Percentiles rank a stretch among this genome's conserved stretches.
Evolutionary conservation across 306 rosid genomes (phyloP).

Genomic region (Arachis stenosperma): DNA sequence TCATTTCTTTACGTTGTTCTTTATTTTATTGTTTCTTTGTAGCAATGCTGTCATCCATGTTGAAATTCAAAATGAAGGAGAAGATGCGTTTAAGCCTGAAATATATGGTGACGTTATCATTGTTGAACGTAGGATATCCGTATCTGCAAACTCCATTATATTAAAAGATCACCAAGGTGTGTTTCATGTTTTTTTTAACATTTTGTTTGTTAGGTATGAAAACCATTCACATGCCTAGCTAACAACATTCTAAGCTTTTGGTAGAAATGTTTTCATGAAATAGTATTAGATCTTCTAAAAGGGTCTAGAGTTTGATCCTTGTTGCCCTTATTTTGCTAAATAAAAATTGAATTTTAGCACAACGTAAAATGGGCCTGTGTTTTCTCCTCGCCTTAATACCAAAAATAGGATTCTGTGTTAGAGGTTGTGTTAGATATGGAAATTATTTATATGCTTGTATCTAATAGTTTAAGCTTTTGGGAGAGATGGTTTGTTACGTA

Average conservation of each 20-base stretch:
- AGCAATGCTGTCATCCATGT: constrained; percentile 78
- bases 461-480: no score
- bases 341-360: no score
- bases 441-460: no score
- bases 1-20: constrained; percentile 22
- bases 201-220: background rate
- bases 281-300: background rate
- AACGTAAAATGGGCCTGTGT: no score
- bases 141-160: constrained; percentile 54
- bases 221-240: no score
- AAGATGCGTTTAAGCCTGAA: constrained; percentile 86
- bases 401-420: no score
- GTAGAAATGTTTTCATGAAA: constrained; percentile 9
- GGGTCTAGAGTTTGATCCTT: no score
- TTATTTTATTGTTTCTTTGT: constrained; percentile 41
- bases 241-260: no score
- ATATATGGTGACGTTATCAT: constrained; percentile 67
- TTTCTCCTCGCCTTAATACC: no score
- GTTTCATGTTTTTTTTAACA: background rate
- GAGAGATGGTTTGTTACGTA: no score
- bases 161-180: constrained; percentile 81
- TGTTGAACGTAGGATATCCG: constrained; percentile 79
- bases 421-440: no score
- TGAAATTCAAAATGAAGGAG: constrained; percentile 81
- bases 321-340: no score